phyloP scores from a whole-genome alignment of 305 asterid species.

The Fraxinus latifolia region DNA sequence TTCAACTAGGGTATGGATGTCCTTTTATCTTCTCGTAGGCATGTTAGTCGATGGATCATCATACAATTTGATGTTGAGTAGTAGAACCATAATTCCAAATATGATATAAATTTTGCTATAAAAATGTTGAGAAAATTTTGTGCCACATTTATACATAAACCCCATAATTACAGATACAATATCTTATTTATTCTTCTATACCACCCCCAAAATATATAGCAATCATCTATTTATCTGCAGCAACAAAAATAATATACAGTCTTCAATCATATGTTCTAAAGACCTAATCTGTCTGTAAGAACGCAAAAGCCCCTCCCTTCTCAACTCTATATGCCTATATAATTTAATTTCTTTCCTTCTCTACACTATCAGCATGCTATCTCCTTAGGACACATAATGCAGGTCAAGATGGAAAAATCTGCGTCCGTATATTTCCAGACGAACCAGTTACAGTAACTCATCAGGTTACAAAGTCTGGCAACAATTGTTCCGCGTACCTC shows the following conservation, averaged over 20 bases:
- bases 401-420: conserved; percentile 31
- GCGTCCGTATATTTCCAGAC: neutral
- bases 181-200: conserved; percentile 41
- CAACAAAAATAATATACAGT: conserved; percentile 82
- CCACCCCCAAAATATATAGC: conserved; percentile 45
- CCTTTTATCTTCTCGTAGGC: too few relatives aligned
- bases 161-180: neutral
- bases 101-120: neutral
- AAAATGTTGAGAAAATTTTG: neutral
- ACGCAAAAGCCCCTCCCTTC: conserved; percentile 48
- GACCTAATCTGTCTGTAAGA: conserved; percentile 49
- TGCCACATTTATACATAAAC: neutral
- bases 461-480: conserved; percentile 78
- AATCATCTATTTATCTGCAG: conserved; percentile 61
- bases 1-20: too few relatives aligned
- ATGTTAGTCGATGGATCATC: too few relatives aligned
- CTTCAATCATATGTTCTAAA: conserved; percentile 47
- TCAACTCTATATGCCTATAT: conserved; percentile 48
- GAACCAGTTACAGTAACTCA: neutral
- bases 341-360: conserved; percentile 34
- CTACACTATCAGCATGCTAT: conserved; percentile 46
- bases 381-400: conserved; percentile 32
- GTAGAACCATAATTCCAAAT: neutral
- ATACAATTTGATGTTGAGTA: too few relatives aligned
- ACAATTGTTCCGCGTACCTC: conserved; percentile 68